Percentiles rank a stretch among this genome's conserved stretches.
These are phyloP conservation scores for Wickerhamiella lipophila DNA, from an alignment of 805 yeast species.

Conservation along the genomic window DNA sequence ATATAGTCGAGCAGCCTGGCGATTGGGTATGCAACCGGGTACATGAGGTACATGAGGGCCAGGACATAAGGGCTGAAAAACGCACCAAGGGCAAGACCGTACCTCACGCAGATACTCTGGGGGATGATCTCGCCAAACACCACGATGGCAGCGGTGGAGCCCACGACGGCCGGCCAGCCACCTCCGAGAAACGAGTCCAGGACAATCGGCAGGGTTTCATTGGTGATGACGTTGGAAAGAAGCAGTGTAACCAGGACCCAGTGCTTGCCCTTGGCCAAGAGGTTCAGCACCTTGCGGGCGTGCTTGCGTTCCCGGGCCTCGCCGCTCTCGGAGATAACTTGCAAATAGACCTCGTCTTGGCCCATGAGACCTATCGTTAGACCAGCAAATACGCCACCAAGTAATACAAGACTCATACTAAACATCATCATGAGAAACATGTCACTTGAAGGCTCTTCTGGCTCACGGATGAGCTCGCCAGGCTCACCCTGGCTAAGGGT, in stretches of 20 bases:
- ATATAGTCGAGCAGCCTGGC: slow-evolving; percentile 67
- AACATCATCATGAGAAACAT: slow-evolving; percentile 17
- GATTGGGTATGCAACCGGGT: slow-evolving; percentile 85
- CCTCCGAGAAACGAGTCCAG: slow-evolving; percentile 89
- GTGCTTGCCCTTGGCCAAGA: slow-evolving; percentile 78
- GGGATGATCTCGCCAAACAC: slow-evolving; percentile 95
- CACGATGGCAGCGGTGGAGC: slow-evolving; percentile 86
- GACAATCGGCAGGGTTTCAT: slow-evolving; percentile 88
- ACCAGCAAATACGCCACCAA: slow-evolving; percentile 33
- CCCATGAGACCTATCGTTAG: slow-evolving; percentile 95
- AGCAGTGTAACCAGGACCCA: slow-evolving; percentile 89
- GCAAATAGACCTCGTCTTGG: slow-evolving; percentile 88
- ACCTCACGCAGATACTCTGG: slow-evolving; percentile 82
- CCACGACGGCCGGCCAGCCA: slow-evolving; percentile 92
- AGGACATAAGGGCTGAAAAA: slow-evolving; percentile 80
- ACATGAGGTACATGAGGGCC: slow-evolving; percentile 72
- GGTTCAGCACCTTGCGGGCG: slow-evolving; percentile 57
- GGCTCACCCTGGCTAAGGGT: neutral
- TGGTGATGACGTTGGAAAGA: slow-evolving; percentile 78
- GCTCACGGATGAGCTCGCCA: neutral
- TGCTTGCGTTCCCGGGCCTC: slow-evolving; percentile 44
- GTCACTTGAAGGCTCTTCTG: neutral
- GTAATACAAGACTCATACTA: slow-evolving; percentile 26
- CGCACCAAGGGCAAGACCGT: slow-evolving; percentile 85
- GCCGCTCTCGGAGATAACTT: slow-evolving; percentile 86